Evolutionary conservation across 2,329 filamentous ascomycete species (phyloP).

Genomic region (Aspergillus sp.): DNA sequence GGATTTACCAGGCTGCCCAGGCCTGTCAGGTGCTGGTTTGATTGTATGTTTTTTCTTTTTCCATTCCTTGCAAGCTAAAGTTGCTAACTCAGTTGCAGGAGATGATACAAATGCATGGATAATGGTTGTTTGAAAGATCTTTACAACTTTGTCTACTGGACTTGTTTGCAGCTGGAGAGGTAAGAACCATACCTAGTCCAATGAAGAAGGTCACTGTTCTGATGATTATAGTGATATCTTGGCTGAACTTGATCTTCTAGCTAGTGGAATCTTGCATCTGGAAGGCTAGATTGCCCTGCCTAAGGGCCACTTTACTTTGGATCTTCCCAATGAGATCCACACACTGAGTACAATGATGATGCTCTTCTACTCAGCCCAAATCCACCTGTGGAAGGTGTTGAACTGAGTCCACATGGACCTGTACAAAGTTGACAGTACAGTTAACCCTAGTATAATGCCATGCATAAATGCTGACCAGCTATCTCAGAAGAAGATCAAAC

Average conservation of each 20-base stretch:
- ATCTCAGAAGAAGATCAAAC: constrained; percentile 22
- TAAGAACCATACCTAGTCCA: too few species aligned
- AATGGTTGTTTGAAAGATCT: constrained; percentile 47
- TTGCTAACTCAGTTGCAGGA: too few species aligned
- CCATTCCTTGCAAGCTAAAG: too few species aligned
- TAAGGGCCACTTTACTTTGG: constrained; percentile 27
- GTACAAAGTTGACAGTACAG: constrained; percentile 41
- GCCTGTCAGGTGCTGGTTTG: constrained; percentile 65
- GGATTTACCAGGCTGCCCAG: constrained; percentile 55
- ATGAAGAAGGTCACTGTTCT: constrained; percentile 74
- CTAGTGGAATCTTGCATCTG: too few species aligned
- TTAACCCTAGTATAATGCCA: constrained; percentile 8
- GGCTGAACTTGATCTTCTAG: constrained; percentile 69
- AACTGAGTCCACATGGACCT: constrained; percentile 49
- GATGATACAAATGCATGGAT: constrained; percentile 26
- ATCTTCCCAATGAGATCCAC: constrained; percentile 23
- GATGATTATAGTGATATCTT: constrained; percentile 93
- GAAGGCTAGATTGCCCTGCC: constrained; percentile 41
- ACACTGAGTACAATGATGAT: constrained; percentile 38
- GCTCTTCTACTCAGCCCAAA: constrained; percentile 54
- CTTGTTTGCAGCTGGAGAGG: too few species aligned
- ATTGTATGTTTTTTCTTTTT: too few species aligned
- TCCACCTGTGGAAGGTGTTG: constrained; percentile 50
- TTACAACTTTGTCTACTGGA: too few species aligned
- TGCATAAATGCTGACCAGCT: neutral